Percentiles rank a stretch among this genome's conserved stretches.
phyloP scores from a whole-genome alignment of 495 filamentous ascomycete genomes.

The Neurospora sp. region DNA sequence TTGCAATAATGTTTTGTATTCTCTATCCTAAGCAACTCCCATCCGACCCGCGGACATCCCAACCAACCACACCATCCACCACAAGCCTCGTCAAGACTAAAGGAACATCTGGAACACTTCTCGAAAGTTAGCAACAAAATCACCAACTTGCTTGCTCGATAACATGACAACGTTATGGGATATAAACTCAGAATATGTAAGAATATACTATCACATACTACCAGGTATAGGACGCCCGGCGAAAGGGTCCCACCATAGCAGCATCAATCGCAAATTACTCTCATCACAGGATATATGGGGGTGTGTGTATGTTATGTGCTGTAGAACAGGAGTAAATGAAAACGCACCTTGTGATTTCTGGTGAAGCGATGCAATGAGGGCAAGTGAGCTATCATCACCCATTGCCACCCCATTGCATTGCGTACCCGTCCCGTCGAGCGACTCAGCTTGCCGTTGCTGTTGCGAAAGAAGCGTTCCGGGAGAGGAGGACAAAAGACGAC shows the following conservation, averaged over 20 bases:
- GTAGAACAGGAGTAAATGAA: not conserved
- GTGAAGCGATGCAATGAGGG: not conserved
- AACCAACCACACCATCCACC: not conserved
- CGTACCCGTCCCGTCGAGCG: not conserved
- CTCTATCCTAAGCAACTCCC: not conserved
- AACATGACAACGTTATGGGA: not conserved
- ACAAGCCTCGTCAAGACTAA: not conserved
- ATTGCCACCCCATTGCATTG: not conserved
- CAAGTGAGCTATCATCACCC: not conserved
- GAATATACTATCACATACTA: conserved; percentile 24
- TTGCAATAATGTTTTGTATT: not conserved
- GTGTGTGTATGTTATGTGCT: not conserved
- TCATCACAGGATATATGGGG: conserved; percentile 14
- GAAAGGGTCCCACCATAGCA: conserved; percentile 20
- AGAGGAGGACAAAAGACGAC: not conserved
- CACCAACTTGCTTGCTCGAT: not conserved
- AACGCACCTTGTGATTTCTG: not conserved
- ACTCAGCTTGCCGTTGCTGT: not conserved
- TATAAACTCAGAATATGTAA: conserved; percentile 25
- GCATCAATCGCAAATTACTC: conserved; percentile 29
- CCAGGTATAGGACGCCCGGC: conserved; percentile 20
- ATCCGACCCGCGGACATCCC: not conserved
- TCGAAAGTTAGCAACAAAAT: not conserved
- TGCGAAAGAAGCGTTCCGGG: not conserved
- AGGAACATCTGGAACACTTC: not conserved